Base-by-base conservation (phyloP, 2,329 filamentous ascomycete genomes). In the Aspergillus luchuensis region DNA sequence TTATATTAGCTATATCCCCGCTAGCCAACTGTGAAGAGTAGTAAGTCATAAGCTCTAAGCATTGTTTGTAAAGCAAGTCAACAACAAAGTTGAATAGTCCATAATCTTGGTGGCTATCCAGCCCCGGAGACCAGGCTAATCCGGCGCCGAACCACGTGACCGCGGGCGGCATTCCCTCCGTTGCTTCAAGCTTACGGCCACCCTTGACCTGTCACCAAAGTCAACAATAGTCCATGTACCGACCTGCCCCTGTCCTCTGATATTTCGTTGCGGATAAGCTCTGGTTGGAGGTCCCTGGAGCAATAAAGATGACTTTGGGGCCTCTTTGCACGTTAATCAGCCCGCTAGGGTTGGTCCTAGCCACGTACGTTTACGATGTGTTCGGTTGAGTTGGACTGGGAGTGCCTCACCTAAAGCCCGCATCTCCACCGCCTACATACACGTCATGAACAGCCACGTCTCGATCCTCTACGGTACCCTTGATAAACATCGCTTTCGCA, bases 181-280 rank as follows among this genome's bases (percentile, higher is more conserved):
- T 47, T 23, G 52, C 41, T 55, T 56, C 25, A 45, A 57, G 45
- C 41, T 39, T 50, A 58, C 54, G 50, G 49, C 33, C 55, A 63
- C 57, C 57, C 54, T 60, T 49, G 45, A 63, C 54, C 61, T 63
- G 61, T 63, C 57, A 60, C 59, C 50, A 56, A 60, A 57, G 33
- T 60, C 56, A 60, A 52, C 61, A 51, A 59, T 54, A 57, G 41
- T 17, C 49, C 36, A 30, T 62, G 36, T 55, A 28, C 36, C 58
- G 19, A 56, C 53, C 49, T 30, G 17, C 23, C 55, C 45, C 33
- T 41, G 23, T 45, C 23, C 36, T 19, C 45, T 15, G 39, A 36
- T 45, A 19, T 25, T 15, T 39, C n/a, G 21, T 51, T 36, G 49
- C 17, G 13, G 11, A 11, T 43, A 17, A 33, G 28, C 23, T 19